These are phyloP conservation scores for Starmerella riodocensis DNA, from an alignment of 805 yeast genomes.

Conservation along the genomic window DNA sequence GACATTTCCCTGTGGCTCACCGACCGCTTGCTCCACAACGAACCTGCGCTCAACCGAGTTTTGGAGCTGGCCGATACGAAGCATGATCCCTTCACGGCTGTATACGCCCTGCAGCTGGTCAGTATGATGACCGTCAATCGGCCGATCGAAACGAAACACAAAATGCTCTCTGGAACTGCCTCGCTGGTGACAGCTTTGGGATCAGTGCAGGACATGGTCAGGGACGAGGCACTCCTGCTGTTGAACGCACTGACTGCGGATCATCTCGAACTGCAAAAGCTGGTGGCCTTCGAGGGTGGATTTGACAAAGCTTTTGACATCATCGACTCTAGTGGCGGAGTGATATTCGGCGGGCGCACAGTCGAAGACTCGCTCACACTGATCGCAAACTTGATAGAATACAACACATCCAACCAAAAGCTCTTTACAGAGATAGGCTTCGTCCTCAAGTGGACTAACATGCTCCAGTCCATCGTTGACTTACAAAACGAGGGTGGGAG, in stretches of 20 bases:
- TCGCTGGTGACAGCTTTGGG: conserved; percentile 50
- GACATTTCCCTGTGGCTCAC: conserved; percentile 86
- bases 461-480: conserved; percentile 37
- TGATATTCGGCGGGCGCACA: conserved; percentile 80
- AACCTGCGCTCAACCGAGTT: conserved; percentile 35
- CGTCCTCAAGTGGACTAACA: conserved; percentile 45
- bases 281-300: conserved; percentile 88
- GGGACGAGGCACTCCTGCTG: conserved; percentile 73
- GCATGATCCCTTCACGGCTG: conserved; percentile 58
- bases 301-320: conserved; percentile 73
- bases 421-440: conserved; percentile 77
- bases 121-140: conserved; percentile 75
- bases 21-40: conserved; percentile 68
- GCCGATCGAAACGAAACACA: conserved; percentile 57
- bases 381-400: conserved; percentile 56
- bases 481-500: conserved; percentile 41
- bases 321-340: conserved; percentile 75
- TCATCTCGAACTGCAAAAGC: conserved; percentile 74
- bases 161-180: conserved; percentile 64
- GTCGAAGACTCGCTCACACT: conserved; percentile 81
- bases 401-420: conserved; percentile 81
- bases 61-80: conserved; percentile 37
- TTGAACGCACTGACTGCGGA: conserved; percentile 70
- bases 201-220: conserved; percentile 64
- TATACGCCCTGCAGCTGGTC: conserved; percentile 71